phyloP scores from a whole-genome alignment of 768 basidiomycete species.

The Crepidotus variabilis region DNA sequence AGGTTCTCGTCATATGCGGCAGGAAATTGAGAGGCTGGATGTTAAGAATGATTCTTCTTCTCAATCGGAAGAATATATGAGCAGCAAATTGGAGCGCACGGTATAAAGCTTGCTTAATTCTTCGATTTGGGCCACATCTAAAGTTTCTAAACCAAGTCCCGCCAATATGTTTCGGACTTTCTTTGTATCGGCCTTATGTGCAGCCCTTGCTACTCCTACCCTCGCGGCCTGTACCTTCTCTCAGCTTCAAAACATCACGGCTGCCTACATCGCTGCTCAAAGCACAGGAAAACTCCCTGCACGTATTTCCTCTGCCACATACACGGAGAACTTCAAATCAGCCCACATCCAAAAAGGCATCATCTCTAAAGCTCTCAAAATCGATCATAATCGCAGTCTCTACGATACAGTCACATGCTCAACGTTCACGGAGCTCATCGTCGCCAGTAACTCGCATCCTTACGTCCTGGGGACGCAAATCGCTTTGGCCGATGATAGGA shows the following conservation, averaged over 20 bases:
- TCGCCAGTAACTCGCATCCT: neutral
- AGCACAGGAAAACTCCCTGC: neutral
- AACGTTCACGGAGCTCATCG: neutral
- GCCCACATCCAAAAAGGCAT: neutral
- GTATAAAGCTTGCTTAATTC: no score
- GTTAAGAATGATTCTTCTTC: no score
- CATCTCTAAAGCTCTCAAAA: neutral
- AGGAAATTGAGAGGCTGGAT: no score
- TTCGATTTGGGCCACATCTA: no score
- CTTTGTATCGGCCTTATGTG: neutral
- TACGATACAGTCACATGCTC: neutral
- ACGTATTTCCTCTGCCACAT: neutral
- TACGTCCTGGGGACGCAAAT: neutral
- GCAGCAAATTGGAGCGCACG: no score
- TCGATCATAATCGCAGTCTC: neutral
- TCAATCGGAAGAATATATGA: no score
- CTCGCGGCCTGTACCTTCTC: neutral
- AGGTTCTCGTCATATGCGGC: no score
- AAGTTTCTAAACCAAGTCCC: no score
- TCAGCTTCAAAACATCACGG: neutral
- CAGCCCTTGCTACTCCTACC: neutral
- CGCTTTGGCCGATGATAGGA: neutral
- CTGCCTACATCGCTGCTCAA: neutral
- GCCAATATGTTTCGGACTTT: neutral
- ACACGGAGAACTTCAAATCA: neutral